A percentile compares a stretch with the other conserved stretches of the same genome.
These are phyloP conservation scores for Candida smagusa DNA, from an alignment of 1,139 yeast species.

Conservation along the genomic window DNA sequence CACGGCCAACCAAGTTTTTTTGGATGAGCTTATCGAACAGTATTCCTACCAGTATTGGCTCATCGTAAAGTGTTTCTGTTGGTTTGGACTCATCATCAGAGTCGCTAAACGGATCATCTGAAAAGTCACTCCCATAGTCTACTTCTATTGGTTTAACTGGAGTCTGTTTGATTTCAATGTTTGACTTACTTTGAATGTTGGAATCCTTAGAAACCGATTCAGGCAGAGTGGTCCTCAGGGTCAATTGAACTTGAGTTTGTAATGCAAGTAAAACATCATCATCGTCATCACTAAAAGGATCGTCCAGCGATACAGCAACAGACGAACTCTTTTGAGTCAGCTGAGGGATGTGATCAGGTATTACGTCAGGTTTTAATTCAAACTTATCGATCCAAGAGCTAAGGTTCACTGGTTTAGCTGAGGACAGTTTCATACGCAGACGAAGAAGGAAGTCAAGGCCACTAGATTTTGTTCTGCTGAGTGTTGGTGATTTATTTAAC, in stretches of 20 bases:
- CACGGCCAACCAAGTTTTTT: slow-evolving; percentile 10
- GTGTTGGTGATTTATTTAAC: slow-evolving; percentile 17
- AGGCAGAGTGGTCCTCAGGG: slow-evolving; percentile 4
- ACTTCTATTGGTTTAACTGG: slow-evolving; percentile 7
- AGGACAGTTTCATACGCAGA: slow-evolving; percentile 5
- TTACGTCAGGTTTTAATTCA: slow-evolving; percentile 13
- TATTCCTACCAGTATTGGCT: too few relatives aligned
- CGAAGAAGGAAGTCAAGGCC: slow-evolving; percentile 18
- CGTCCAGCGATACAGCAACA: slow-evolving; percentile 13
- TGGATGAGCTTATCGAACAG: too few relatives aligned
- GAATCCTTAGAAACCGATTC: neutral
- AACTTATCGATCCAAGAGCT: slow-evolving; percentile 36
- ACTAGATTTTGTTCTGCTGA: slow-evolving; percentile 29
- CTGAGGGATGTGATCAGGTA: neutral
- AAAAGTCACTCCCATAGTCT: slow-evolving; percentile 1
- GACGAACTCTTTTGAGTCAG: neutral
- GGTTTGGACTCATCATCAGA: neutral
- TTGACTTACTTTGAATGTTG: neutral
- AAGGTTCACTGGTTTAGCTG: slow-evolving; percentile 11
- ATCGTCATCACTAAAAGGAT: slow-evolving; percentile 38
- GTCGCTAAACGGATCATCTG: slow-evolving; percentile 6
- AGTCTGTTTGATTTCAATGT: neutral
- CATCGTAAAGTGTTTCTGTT: too few relatives aligned
- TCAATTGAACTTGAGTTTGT: slow-evolving; percentile 2
- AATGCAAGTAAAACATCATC: slow-evolving; percentile 16